Evolutionary conservation across 1,139 yeast genomes (phyloP).

Genomic region (Yamadazyma dendronema): DNA sequence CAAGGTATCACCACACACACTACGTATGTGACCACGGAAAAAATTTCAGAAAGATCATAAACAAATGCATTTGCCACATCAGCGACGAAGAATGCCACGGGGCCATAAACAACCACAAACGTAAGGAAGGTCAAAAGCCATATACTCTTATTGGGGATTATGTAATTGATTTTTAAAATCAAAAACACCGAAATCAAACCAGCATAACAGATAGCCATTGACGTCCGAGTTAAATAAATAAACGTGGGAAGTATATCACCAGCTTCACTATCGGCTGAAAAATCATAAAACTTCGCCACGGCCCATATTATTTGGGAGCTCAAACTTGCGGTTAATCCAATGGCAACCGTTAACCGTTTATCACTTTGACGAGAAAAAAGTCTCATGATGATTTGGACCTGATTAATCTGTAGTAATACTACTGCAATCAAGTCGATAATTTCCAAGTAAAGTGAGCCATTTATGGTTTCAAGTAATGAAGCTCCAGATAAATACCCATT

Average conservation of each 20-base stretch:
- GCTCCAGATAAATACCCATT: conserved; percentile 58
- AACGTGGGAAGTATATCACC: conserved; percentile 73
- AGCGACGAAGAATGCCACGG: conserved; percentile 73
- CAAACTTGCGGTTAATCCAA: conserved; percentile 58
- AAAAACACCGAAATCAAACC: conserved; percentile 62
- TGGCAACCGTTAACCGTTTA: conserved; percentile 59
- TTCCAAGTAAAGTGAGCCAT: conserved; percentile 48
- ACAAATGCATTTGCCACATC: conserved; percentile 76
- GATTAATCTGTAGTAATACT: conserved; percentile 63
- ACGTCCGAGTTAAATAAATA: conserved; percentile 72
- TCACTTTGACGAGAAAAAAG: conserved; percentile 70
- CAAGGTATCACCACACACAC: conserved; percentile 75
- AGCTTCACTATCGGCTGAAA: conserved; percentile 37
- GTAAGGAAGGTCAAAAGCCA: conserved; percentile 61
- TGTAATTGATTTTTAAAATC: conserved; percentile 52
- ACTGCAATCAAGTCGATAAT: conserved; percentile 64
- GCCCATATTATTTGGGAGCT: conserved; percentile 72
- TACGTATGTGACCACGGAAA: conserved; percentile 71
- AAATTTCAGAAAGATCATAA: conserved; percentile 67
- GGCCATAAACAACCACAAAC: conserved; percentile 56
- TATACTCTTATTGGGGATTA: conserved; percentile 48
- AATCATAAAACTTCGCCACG: conserved; percentile 51
- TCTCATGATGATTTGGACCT: conserved; percentile 74
- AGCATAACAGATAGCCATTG: conserved; percentile 70
- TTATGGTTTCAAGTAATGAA: conserved; percentile 46